phyloP scores from a whole-genome alignment of 2,329 filamentous ascomycete genomes.

The Didymella lethalis region DNA sequence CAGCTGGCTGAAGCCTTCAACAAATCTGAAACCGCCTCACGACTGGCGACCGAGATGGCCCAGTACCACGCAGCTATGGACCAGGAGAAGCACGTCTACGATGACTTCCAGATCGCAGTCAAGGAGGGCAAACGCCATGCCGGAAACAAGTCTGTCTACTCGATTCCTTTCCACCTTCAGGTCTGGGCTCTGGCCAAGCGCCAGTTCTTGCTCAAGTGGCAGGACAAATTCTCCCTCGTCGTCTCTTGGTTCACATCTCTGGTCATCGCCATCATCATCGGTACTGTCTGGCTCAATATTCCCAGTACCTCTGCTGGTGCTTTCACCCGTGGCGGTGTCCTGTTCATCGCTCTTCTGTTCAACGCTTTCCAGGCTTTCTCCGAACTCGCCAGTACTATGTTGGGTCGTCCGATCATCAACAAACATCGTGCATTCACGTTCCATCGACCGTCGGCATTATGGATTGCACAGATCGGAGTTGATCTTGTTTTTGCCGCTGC shows the following conservation, averaged over 20 bases:
- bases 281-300: slow-evolving; percentile 79
- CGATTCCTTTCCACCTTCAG: slow-evolving; percentile 82
- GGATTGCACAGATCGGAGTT: slow-evolving; percentile 82
- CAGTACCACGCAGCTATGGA: slow-evolving; percentile 71
- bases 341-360: slow-evolving; percentile 82
- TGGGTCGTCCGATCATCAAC: slow-evolving; percentile 78
- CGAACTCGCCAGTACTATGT: slow-evolving; percentile 78
- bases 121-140: slow-evolving; percentile 80
- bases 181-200: slow-evolving; percentile 84
- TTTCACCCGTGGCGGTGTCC: slow-evolving; percentile 80
- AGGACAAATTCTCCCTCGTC: slow-evolving; percentile 79
- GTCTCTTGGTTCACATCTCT: slow-evolving; percentile 77
- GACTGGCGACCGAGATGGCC: slow-evolving; percentile 70
- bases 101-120: slow-evolving; percentile 80
- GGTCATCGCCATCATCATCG: slow-evolving; percentile 78
- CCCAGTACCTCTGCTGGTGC: slow-evolving; percentile 70
- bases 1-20: slow-evolving; percentile 74
- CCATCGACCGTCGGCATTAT: slow-evolving; percentile 80
- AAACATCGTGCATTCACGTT: slow-evolving; percentile 87
- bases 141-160: slow-evolving; percentile 77
- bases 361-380: slow-evolving; percentile 88
- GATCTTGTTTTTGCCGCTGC: slow-evolving; percentile 75
- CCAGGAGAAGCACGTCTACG: slow-evolving; percentile 70
- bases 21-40: slow-evolving; percentile 65
- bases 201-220: slow-evolving; percentile 85